Base-by-base conservation (phyloP, 345 rosid species). In the Laguncularia racemosa region DNA sequence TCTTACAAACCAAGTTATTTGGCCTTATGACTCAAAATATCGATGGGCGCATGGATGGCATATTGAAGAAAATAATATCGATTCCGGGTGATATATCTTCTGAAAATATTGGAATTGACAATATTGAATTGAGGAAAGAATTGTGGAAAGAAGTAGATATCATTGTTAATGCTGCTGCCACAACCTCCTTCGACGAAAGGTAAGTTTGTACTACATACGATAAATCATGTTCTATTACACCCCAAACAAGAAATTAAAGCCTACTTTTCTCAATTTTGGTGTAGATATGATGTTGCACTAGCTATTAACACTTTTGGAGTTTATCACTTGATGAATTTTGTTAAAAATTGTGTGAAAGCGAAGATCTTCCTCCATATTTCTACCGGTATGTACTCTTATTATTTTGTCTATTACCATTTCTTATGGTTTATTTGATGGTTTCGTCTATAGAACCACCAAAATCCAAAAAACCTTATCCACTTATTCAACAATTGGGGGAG, bases 251-350 rank as follows among this genome's bases (percentile, higher is more conserved):
- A 6, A 33, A 33, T 33, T 0, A 33, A 33, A 33, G 40, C 10
- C 2, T 19, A 12, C 19, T 33, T 19, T 20, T 46, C 13, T 20
- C 38, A 14, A 14, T 20, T 48, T 43, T 1, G 17, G 46, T 60
- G 50, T 50, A 75, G 81, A 26, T 77, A 73, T 21, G 91, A 86
- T 64, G 74, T 76, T 52, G 79, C 88, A 15, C 76, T 83, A 53
- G 73, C 56, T 14, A 66, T 83, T 52, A 85, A 88, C 61, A 76
- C 93, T 28, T 48, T 83, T 56, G n/a, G n/a, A n/a, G n/a, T n/a
- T n/a, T n/a, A n/a, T n/a, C n/a, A n/a, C n/a, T 89, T 83, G 19
- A 53, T 70, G 12, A 66, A 71, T 63, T 88, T 88, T 54, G 84
- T 84, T 55, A 78, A 71, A 57, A 78, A 73, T 56, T 88, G 92